A percentile compares a stretch with the other conserved stretches of the same genome.
These are phyloP conservation scores for Diplocarpon rosae DNA, from an alignment of 2,329 filamentous ascomycete genomes.

Conservation along the genomic window DNA sequence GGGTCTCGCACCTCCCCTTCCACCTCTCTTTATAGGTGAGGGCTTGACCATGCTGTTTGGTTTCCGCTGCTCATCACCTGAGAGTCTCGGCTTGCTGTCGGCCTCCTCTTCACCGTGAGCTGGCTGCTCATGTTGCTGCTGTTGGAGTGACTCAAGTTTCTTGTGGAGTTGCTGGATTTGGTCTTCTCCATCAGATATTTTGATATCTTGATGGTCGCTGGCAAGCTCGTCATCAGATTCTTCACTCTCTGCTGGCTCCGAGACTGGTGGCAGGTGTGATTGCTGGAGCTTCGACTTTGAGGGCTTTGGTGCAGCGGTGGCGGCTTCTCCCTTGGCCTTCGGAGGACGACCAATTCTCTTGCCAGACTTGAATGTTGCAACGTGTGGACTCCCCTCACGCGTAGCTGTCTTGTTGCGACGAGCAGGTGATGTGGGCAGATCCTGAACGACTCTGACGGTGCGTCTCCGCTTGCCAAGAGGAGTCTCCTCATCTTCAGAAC, in stretches of 20 bases:
- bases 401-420: background rate
- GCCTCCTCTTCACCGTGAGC: conserved; percentile 13
- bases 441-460: conserved; percentile 18
- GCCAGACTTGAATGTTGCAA: conserved; percentile 22
- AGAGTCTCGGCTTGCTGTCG: background rate
- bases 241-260: conserved; percentile 11
- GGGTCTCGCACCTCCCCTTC: too few species aligned
- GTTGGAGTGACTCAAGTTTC: too few species aligned
- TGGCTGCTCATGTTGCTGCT: too few species aligned
- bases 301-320: background rate
- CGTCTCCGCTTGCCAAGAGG: conserved; percentile 23
- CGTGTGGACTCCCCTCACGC: conserved; percentile 13
- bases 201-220: too few species aligned
- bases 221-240: conserved; percentile 1
- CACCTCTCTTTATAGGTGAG: too few species aligned
- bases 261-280: conserved; percentile 10
- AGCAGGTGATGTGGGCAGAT: conserved; percentile 7
- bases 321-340: conserved; percentile 11
- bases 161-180: too few species aligned
- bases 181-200: background rate
- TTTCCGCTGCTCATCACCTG: background rate
- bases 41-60: too few species aligned
- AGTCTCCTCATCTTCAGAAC: conserved; percentile 17
- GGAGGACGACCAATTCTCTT: conserved; percentile 26
- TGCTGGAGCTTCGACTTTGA: conserved; percentile 22